Conservation (phyloP, 345 rosid species). For the Gossypium sturtianum region DNA sequence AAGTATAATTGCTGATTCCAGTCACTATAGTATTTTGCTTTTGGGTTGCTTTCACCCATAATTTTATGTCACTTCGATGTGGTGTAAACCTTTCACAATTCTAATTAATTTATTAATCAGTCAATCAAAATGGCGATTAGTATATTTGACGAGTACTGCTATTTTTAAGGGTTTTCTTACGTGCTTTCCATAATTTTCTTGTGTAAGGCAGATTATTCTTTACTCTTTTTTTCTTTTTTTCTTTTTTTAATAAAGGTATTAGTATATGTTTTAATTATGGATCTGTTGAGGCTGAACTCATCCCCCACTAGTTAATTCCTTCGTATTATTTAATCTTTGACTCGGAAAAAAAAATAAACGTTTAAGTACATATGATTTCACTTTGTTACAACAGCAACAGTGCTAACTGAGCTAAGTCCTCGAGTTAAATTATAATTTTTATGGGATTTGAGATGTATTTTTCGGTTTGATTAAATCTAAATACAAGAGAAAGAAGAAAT, state of each 20-base stretch:
- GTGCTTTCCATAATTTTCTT: slow-evolving; percentile 20
- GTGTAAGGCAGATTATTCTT: not conserved
- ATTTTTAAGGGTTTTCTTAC: not conserved
- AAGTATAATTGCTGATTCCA: slow-evolving; percentile 5
- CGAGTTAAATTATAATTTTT: not conserved
- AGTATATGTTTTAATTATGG: slow-evolving; percentile 8
- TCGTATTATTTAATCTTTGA: not conserved
- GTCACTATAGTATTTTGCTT: not conserved
- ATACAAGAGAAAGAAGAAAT: too few relatives aligned
- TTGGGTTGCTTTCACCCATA: slow-evolving; percentile 5
- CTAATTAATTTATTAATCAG: too few relatives aligned
- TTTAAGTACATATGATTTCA: too few relatives aligned
- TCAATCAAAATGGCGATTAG: too few relatives aligned
- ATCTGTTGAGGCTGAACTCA: slow-evolving; percentile 20
- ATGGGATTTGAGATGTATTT: not conserved
- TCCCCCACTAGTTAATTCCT: slow-evolving; percentile 10
- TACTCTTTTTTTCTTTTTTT: too few relatives aligned
- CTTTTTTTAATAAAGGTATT: not conserved
- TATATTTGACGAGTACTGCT: not conserved
- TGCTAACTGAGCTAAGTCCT: too few relatives aligned
- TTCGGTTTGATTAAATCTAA: not conserved
- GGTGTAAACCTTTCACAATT: slow-evolving; percentile 18
- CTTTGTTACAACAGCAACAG: too few relatives aligned
- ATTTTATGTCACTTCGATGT: slow-evolving; percentile 16
- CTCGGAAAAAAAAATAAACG: too few relatives aligned